These are phyloP conservation scores for Macrotyloma uniflorum DNA, from an alignment of 306 rosid species.

Conservation along the genomic window DNA sequence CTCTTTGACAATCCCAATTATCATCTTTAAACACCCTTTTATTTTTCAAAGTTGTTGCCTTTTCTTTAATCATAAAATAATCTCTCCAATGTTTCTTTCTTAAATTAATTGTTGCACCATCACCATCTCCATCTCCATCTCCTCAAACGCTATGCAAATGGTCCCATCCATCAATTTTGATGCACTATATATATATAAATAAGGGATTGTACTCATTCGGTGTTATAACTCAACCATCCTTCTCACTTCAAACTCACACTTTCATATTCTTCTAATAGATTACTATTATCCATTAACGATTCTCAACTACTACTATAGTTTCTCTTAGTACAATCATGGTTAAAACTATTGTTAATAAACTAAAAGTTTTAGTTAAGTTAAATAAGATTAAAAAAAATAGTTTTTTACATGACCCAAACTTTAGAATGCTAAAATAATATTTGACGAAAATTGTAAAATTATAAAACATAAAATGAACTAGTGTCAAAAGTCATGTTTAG, in stretches of 20 bases:
- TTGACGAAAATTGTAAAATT: background rate
- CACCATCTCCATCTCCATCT: conserved; percentile 23
- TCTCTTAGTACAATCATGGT: background rate
- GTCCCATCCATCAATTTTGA: conserved; percentile 43
- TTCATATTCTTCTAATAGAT: conserved; percentile 5
- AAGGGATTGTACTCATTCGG: background rate
- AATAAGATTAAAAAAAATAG: too few species aligned
- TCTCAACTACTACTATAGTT: background rate
- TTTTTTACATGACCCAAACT: too few species aligned
- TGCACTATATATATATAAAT: conserved; percentile 39
- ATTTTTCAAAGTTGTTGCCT: background rate
- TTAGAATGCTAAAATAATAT: background rate
- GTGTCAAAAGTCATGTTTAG: too few species aligned
- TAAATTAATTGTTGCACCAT: conserved; percentile 32
- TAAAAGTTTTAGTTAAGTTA: background rate
- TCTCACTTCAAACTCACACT: conserved; percentile 24
- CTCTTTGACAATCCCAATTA: conserved; percentile 51
- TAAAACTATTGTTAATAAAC: background rate
- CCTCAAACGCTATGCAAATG: conserved; percentile 38
- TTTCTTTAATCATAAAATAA: conserved; percentile 6
- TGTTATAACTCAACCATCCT: background rate
- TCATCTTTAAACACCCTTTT: conserved; percentile 33
- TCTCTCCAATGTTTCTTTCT: background rate
- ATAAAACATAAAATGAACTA: background rate
- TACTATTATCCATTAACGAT: background rate